phyloP scores from a whole-genome alignment of 2,329 filamentous ascomycete species.

The Cytospora piceae region DNA sequence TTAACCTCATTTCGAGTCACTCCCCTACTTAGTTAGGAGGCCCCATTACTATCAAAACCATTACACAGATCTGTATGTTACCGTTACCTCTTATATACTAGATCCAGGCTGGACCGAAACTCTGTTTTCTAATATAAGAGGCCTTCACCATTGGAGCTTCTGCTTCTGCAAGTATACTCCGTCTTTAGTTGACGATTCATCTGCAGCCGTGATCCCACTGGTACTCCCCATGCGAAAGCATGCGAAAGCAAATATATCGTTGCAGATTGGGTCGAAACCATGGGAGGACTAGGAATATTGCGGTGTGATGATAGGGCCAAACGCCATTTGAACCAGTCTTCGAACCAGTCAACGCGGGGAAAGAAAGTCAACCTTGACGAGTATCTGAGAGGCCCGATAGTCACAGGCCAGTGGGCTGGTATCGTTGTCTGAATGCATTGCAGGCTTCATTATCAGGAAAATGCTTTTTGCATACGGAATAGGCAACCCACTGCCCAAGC shows the following conservation, averaged over 20 bases:
- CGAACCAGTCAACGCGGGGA: not conserved
- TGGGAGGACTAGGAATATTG: not conserved
- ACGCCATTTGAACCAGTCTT: not conserved
- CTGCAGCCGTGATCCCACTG: not conserved
- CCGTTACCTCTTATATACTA: not conserved
- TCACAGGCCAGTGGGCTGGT: not conserved
- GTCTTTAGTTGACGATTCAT: not conserved
- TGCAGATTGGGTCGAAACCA: not conserved
- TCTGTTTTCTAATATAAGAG: not conserved
- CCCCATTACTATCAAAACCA: no score
- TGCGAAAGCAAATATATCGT: not conserved
- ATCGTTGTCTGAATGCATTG: not conserved
- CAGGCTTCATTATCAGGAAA: not conserved
- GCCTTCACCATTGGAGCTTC: no score
- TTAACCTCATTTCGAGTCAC: no score
- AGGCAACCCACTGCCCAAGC: not conserved
- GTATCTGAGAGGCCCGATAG: not conserved
- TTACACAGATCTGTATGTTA: no score
- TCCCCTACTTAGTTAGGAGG: no score
- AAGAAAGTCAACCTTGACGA: not conserved
- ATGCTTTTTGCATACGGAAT: not conserved
- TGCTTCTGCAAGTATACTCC: no score
- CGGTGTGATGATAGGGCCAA: not conserved
- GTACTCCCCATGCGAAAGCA: no score
- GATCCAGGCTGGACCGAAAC: not conserved